Base-by-base conservation (phyloP, 176 grass and related monocot genomes). In the Triticum monococcum region DNA sequence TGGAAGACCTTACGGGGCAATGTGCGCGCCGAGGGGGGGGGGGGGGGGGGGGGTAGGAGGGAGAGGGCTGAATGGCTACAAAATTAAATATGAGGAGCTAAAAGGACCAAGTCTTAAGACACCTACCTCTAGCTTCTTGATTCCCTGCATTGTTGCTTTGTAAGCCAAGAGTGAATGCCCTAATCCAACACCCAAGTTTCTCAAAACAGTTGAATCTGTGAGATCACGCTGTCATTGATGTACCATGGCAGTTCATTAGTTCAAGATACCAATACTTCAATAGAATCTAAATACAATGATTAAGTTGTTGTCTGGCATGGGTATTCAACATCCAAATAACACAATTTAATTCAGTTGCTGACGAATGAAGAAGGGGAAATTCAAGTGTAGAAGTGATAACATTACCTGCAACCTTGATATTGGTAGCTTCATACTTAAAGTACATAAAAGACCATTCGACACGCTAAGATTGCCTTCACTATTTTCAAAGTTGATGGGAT, bases 401-500 rank as follows among this genome's bases (percentile, higher is more conserved):
- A 83, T 50, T 83, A 90, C 97, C 97, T 96, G 97, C 92, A 99
- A 65, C 26, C 97, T 91, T 78, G 97, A 98, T 88, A 96, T 94
- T 46, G 94, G 94, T 63, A 98, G 87, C 46, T 98, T 98, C 88
- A 94, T 96, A 86, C 97, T 98, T 76, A 96, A 79, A 85, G 82
- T 81, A 81, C 82, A 91, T 73, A 96, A 88, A 57, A 75, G 45
- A 48, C 81, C 85, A 94, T 94, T 98, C 3, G 87, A 94, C 33
- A 83, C 43, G 81, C n/a, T 78, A 24, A 94, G 64, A 88, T 98
- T 98, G 35, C 97, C 97, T 41, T 98, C 97, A 30, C 97, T 99
- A 45, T 99, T 99, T 91, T 99, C 97, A 89, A 99, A 99, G 94
- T 99, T 89, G 23, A 99, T 99, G 45, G 97, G 94, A 84, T 98